Base-by-base conservation (phyloP, 2,329 filamentous ascomycete species). In the Hypoxylon sp. region DNA sequence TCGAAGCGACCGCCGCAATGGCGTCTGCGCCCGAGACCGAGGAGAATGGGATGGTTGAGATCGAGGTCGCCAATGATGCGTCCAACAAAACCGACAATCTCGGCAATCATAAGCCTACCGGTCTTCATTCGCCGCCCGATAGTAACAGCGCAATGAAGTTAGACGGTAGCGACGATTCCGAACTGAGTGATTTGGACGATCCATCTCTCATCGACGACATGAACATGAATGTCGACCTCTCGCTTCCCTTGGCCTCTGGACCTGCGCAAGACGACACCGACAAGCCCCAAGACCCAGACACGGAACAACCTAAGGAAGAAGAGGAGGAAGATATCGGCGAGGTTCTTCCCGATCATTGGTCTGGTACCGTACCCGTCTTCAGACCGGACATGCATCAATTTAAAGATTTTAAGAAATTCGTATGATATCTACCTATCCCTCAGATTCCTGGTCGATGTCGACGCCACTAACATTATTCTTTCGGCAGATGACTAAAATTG, bases 321-420 rank as follows among this genome's bases (percentile, higher is more conserved):
- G 62, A 69, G 31, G 65, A 79, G 46, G 81, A 83, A 35, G 87
- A 91, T 62, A 86, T 89, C 63, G 89, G 88, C 61, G 89, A 94
- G 44, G 81, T 96, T 45, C 77, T 86, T 35, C 93, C 93, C 1
- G 90, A 92, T 68, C 87, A 96, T 71, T 97, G 90, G 77, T 96
- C 91, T 67, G 92, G 91, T 56, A 89, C 86, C 56, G 89, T 99
- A 25, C 93, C 94, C 6, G 88, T 99, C 54, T 99, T 99, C 75
- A 93, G 87, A 72, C 94, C 94, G 72, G 93, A 88, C 51, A 96
- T 97, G 90, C 82, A 88, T 56, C 91, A 99, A 73, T 97, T 97
- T 75, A 86, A 86, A 67, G 90, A 94, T 73, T 99, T 99, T 72
- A 89, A 93, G 74, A 84, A 83, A 69, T 97, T 95, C 70, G 89